These are phyloP conservation scores for Candida pseudoglaebosa DNA, from an alignment of 805 yeast genomes.

Conservation along the genomic window DNA sequence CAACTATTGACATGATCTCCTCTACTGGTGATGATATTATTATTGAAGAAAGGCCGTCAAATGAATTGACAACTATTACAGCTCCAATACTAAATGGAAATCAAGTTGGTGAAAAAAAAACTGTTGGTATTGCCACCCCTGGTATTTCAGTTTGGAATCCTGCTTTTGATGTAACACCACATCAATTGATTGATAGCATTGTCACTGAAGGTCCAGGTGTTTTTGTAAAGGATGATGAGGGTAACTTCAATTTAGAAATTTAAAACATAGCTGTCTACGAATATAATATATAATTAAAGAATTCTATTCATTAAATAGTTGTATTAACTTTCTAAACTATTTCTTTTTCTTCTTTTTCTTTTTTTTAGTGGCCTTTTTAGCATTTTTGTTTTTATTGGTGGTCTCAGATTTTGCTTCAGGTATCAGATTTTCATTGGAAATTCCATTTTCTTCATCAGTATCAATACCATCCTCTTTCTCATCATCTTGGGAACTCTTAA, in stretches of 20 bases:
- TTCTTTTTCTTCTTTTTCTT: conserved; percentile 13
- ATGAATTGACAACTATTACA: conserved; percentile 70
- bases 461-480: conserved; percentile 4
- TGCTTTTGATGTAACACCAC: conserved; percentile 91
- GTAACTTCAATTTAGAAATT: conserved; percentile 43
- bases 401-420: not conserved
- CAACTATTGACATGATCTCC: conserved; percentile 76
- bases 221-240: conserved; percentile 43
- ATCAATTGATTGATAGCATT: conserved; percentile 76
- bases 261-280: not conserved
- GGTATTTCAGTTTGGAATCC: conserved; percentile 93
- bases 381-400: not conserved
- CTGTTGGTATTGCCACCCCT: conserved; percentile 80
- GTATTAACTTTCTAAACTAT: not conserved
- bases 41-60: conserved; percentile 83
- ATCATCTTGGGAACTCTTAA: not conserved
- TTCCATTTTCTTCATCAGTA: conserved; percentile 4
- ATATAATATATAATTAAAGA: not conserved
- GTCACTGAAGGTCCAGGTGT: conserved; percentile 75
- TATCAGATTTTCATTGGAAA: not conserved
- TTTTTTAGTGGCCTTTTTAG: conserved; percentile 3
- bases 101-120: conserved; percentile 35
- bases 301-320: not conserved
- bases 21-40: conserved; percentile 67
- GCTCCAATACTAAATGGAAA: conserved; percentile 45